phyloP scores from a whole-genome alignment of 768 basidiomycete species.

The Suillus paluster region DNA sequence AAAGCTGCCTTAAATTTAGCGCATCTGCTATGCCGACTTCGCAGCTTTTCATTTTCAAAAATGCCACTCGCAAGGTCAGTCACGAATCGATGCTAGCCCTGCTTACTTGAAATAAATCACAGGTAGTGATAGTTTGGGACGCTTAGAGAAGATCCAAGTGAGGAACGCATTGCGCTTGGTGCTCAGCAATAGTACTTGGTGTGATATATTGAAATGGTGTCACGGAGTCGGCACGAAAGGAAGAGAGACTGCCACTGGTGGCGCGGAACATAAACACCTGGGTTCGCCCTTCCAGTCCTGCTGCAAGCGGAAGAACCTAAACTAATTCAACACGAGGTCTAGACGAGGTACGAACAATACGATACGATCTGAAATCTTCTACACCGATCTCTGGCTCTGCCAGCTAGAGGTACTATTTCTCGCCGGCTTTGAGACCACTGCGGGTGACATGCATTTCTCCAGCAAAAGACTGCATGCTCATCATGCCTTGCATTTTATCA shows the following conservation, averaged over 20 bases:
- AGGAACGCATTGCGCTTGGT: too few relatives aligned
- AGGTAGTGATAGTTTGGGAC: neutral
- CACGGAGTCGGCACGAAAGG: too few relatives aligned
- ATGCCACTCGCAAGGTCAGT: slow-evolving; percentile 53
- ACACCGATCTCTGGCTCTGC: neutral
- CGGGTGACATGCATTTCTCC: slow-evolving; percentile 23
- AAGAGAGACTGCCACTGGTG: neutral
- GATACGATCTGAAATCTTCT: too few relatives aligned
- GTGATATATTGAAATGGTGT: too few relatives aligned
- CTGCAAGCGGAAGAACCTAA: neutral
- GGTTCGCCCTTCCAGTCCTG: too few relatives aligned
- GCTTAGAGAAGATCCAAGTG: neutral
- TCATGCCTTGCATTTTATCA: neutral
- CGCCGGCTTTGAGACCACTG: slow-evolving; percentile 21
- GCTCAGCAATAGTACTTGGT: too few relatives aligned
- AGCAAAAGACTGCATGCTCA: too few relatives aligned
- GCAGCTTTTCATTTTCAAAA: slow-evolving; percentile 50
- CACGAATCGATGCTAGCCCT: neutral
- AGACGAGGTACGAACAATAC: too few relatives aligned
- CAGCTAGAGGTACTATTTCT: slow-evolving; percentile 13
- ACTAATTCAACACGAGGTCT: neutral
- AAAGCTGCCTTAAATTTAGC: slow-evolving; percentile 43
- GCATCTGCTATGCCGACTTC: slow-evolving; percentile 43
- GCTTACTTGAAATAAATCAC: neutral
- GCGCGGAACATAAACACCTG: too few relatives aligned